phyloP scores from a whole-genome alignment of 352 stramenopile genomes.

The Phytophthora nicotianae region DNA sequence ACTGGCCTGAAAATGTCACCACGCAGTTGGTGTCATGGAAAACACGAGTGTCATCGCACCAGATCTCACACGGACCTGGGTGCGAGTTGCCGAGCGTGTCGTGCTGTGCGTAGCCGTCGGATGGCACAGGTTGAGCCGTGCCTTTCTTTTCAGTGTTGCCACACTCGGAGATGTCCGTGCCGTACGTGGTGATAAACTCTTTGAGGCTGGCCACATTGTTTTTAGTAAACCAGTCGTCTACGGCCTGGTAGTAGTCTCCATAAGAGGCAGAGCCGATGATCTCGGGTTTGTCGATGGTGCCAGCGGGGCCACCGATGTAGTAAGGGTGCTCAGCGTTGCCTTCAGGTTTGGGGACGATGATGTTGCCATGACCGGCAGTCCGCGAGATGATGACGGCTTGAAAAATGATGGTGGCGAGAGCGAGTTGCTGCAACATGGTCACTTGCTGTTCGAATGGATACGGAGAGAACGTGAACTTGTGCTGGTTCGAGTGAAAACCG shows the following conservation, averaged over 20 bases:
- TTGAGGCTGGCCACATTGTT: slow-evolving; percentile 38
- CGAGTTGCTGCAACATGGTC: slow-evolving; percentile 30
- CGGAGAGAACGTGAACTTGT: not conserved
- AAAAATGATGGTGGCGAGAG: slow-evolving; percentile 16
- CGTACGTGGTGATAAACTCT: slow-evolving; percentile 33
- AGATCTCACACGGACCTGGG: slow-evolving; percentile 51
- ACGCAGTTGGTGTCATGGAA: slow-evolving; percentile 48
- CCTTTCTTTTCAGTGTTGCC: slow-evolving; percentile 34
- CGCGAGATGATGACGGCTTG: slow-evolving; percentile 7
- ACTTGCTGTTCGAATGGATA: not conserved
- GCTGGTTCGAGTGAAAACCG: slow-evolving; percentile 12
- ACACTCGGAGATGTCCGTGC: slow-evolving; percentile 23
- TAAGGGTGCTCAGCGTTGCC: slow-evolving; percentile 18
- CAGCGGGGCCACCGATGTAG: slow-evolving; percentile 33
- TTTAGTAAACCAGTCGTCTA: slow-evolving; percentile 32
- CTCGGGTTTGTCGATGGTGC: slow-evolving; percentile 32
- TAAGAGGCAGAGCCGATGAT: slow-evolving; percentile 27
- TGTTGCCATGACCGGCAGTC: slow-evolving; percentile 32
- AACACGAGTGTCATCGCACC: slow-evolving; percentile 47
- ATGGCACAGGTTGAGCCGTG: slow-evolving; percentile 22
- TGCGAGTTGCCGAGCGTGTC: slow-evolving; percentile 37
- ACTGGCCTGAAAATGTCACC: slow-evolving; percentile 22
- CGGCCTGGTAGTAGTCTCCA: slow-evolving; percentile 32
- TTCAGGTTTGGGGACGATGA: slow-evolving; percentile 28
- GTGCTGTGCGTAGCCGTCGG: slow-evolving; percentile 30